A percentile compares a stretch with the other conserved stretches of the same genome.
phyloP scores from a whole-genome alignment of 768 basidiomycete species.

The Pisolithus tinctorius region DNA sequence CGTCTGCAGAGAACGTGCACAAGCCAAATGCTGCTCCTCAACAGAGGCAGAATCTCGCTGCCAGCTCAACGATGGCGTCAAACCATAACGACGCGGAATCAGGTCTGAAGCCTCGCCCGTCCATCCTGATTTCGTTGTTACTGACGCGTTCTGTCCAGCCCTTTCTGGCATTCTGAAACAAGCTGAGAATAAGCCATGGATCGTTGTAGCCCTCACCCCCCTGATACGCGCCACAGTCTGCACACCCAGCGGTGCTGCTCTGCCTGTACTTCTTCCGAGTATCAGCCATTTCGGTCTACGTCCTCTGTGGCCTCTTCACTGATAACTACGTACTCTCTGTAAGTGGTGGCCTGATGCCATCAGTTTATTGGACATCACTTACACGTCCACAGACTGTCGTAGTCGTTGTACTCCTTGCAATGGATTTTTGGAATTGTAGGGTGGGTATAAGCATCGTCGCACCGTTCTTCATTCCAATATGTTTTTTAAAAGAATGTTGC shows the following conservation, averaged over 20 bases:
- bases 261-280: slow-evolving; percentile 86
- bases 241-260: slow-evolving; percentile 78
- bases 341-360: slow-evolving; percentile 21
- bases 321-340: slow-evolving; percentile 91
- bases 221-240: slow-evolving; percentile 43
- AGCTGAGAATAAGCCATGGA: slow-evolving; percentile 31
- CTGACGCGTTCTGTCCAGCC: slow-evolving; percentile 31
- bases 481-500: slow-evolving; percentile 68
- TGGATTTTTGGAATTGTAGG: slow-evolving; percentile 99
- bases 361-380: not conserved
- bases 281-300: slow-evolving; percentile 85
- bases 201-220: slow-evolving; percentile 10
- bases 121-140: not conserved
- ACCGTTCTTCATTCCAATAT: slow-evolving; percentile 2
- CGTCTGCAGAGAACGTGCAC: slow-evolving; percentile 24
- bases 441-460: slow-evolving; percentile 33
- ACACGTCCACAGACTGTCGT: slow-evolving; percentile 58
- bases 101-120: slow-evolving; percentile 33
- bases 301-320: slow-evolving; percentile 88
- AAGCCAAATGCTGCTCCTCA: slow-evolving; percentile 22
- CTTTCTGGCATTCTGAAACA: slow-evolving; percentile 73
- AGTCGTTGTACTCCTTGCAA: slow-evolving; percentile 88
- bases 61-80: slow-evolving; percentile 43
- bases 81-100: slow-evolving; percentile 67
- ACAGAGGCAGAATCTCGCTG: slow-evolving; percentile 50